Conservation (phyloP, 345 rosid genomes). For the Arabis hirsuta region DNA sequence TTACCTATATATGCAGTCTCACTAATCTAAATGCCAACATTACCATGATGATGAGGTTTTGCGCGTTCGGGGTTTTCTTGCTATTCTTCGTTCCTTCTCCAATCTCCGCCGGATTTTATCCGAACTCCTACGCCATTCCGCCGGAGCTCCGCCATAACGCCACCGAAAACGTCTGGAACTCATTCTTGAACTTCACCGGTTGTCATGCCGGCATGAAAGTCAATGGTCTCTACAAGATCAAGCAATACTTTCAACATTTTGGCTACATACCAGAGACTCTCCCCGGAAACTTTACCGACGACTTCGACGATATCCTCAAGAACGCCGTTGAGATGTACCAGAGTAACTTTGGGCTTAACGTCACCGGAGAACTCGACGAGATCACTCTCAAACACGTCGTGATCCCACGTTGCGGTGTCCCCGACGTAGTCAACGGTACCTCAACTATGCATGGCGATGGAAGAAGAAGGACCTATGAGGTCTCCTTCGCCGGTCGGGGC, state of each 20-base stretch:
- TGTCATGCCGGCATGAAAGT: slow-evolving; percentile 37
- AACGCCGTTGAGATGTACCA: slow-evolving; percentile 76
- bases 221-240: slow-evolving; percentile 39
- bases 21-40: slow-evolving; percentile 41
- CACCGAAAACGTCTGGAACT: slow-evolving; percentile 35
- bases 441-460: slow-evolving; percentile 69
- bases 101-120: slow-evolving; percentile 38
- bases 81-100: slow-evolving; percentile 26
- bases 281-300: slow-evolving; percentile 61
- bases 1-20: slow-evolving; percentile 33
- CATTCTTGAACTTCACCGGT: slow-evolving; percentile 41
- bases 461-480: slow-evolving; percentile 37
- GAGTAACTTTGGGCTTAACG: slow-evolving; percentile 65
- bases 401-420: slow-evolving; percentile 80
- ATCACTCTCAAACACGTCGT: slow-evolving; percentile 61
- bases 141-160: slow-evolving; percentile 27
- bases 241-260: slow-evolving; percentile 42
- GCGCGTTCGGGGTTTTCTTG: slow-evolving; percentile 20
- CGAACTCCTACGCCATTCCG: slow-evolving; percentile 35
- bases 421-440: slow-evolving; percentile 85
- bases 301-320: slow-evolving; percentile 64
- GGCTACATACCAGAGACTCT: slow-evolving; percentile 41
- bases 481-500: slow-evolving; percentile 25
- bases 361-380: slow-evolving; percentile 74
- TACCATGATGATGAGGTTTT: slow-evolving; percentile 24